Evolutionary conservation across 2,329 filamentous ascomycete genomes (phyloP).

Genomic region (Microdochium nivale): DNA sequence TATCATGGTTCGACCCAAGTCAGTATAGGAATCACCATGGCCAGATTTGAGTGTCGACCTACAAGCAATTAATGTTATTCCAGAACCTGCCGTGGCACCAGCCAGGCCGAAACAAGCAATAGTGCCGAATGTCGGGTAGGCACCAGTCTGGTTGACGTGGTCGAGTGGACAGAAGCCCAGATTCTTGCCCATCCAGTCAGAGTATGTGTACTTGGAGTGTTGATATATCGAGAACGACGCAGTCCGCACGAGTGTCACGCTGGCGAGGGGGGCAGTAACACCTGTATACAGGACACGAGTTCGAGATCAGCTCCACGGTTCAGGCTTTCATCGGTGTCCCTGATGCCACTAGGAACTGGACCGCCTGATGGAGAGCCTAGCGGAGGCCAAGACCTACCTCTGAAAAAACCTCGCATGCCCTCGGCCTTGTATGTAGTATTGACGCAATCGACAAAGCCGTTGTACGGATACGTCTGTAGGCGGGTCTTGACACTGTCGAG

Average conservation of each 20-base stretch:
- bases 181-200: conserved; percentile 60
- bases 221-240: conserved; percentile 76
- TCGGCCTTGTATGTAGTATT: conserved; percentile 68
- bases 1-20: conserved; percentile 15
- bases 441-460: conserved; percentile 66
- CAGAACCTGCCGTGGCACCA: conserved; percentile 70
- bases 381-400: conserved; percentile 43
- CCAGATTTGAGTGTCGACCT: conserved; percentile 16
- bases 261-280: conserved; percentile 71
- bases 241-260: conserved; percentile 68
- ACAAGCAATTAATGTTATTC: conserved; percentile 75
- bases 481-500: conserved; percentile 85
- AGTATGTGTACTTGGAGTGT: conserved; percentile 65
- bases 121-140: conserved; percentile 64
- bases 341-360: not conserved
- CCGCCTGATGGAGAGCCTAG: not conserved
- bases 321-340: not conserved
- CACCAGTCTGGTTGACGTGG: conserved; percentile 62
- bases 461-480: conserved; percentile 79
- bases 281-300: conserved; percentile 32
- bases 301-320: not conserved
- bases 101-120: conserved; percentile 69
- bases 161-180: conserved; percentile 62
- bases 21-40: not conserved
- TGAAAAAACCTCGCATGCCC: conserved; percentile 68